Percentiles rank a stretch among this genome's conserved stretches.
Conservation (phyloP, 768 basidiomycete genomes). For the Tulasnella sp. region DNA sequence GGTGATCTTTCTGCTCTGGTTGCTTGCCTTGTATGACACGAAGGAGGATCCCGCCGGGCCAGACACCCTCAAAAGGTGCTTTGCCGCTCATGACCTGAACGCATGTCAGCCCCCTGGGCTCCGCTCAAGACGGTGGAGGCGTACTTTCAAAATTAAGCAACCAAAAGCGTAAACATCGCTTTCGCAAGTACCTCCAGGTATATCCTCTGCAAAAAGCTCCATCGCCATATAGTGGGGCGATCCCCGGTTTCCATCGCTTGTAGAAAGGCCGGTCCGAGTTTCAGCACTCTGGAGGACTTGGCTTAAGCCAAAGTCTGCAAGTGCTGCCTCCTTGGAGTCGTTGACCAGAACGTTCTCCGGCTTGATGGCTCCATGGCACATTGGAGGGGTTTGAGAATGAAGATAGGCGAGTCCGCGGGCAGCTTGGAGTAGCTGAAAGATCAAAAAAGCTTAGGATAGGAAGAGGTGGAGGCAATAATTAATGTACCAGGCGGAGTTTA, state of each 20-base stretch:
- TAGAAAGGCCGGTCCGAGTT: too few relatives aligned
- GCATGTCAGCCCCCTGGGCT: not conserved
- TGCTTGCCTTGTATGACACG: not conserved
- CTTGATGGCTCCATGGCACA: not conserved
- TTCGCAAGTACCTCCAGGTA: not conserved
- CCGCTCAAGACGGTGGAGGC: not conserved
- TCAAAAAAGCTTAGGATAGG: not conserved
- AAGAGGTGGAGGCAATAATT: not conserved
- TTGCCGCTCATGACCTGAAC: conserved; percentile 10
- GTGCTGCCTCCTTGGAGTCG: not conserved
- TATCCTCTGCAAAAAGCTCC: not conserved
- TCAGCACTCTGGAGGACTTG: too few relatives aligned
- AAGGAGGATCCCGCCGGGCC: not conserved
- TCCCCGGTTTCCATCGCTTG: too few relatives aligned
- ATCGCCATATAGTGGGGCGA: too few relatives aligned
- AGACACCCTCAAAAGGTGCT: not conserved
- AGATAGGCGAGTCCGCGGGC: not conserved
- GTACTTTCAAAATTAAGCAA: not conserved
- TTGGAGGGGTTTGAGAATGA: not conserved
- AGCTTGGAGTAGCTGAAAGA: not conserved
- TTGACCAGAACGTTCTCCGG: not conserved
- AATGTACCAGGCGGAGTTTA: conserved; percentile 7
- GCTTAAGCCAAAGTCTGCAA: not conserved
- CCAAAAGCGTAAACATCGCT: not conserved
- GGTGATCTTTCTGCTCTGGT: not conserved